Conservation (phyloP, 1,139 yeast genomes). For the Saccharomycopsis hybrid region DNA sequence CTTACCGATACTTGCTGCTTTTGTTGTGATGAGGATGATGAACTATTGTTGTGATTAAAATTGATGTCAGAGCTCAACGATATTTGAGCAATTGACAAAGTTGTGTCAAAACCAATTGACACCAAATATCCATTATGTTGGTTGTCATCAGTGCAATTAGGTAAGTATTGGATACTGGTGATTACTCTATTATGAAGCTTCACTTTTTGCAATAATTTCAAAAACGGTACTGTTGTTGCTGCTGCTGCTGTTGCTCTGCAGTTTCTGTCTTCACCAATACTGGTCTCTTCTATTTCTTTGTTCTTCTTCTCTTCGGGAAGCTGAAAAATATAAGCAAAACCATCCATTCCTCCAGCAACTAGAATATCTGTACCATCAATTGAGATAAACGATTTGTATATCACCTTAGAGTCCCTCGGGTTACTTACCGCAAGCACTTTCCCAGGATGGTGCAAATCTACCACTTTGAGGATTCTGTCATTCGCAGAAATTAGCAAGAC, state of each 20-base stretch:
- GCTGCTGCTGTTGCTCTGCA: no score
- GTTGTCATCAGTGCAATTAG: no score
- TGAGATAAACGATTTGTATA: conserved; percentile 24
- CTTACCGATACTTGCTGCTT: no score
- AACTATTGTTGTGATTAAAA: no score
- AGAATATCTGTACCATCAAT: conserved; percentile 18
- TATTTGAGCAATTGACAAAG: conserved; percentile 37
- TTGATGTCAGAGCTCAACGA: neutral
- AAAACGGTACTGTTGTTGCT: no score
- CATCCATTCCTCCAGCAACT: conserved; percentile 32
- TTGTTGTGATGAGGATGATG: no score
- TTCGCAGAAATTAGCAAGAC: conserved; percentile 6
- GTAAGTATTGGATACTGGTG: conserved; percentile 32
- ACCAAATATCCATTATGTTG: conserved; percentile 34
- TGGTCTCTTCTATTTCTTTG: neutral
- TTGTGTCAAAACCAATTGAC: conserved; percentile 60
- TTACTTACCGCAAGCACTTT: neutral
- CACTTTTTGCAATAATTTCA: conserved; percentile 22
- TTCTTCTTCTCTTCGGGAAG: neutral
- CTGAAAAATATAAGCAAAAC: conserved; percentile 20
- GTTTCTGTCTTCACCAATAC: no score
- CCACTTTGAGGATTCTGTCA: conserved; percentile 9
- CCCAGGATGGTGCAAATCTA: conserved; percentile 1
- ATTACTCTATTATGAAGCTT: conserved; percentile 39
- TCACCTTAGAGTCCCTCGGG: conserved; percentile 3